Conservation (phyloP, 768 basidiomycete species). For the Serendipita sp. region DNA sequence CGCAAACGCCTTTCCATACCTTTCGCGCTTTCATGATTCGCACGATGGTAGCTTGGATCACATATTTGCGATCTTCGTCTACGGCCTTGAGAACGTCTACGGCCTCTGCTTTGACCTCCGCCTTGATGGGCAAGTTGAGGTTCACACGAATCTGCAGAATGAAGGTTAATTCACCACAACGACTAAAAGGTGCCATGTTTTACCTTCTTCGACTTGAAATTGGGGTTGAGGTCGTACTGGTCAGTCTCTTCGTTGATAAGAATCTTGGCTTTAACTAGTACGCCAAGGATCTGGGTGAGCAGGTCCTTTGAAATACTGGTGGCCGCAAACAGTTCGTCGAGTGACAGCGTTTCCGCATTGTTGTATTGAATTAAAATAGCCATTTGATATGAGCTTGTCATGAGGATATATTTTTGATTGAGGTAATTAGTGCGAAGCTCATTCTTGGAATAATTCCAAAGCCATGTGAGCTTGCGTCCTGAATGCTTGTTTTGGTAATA, state of each 20-base stretch:
- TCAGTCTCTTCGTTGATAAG: slow-evolving; percentile 77
- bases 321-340: slow-evolving; percentile 61
- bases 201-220: slow-evolving; percentile 21
- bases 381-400: slow-evolving; percentile 91
- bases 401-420: slow-evolving; percentile 88
- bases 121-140: slow-evolving; percentile 62
- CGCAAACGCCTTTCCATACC: slow-evolving; percentile 10
- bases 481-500: slow-evolving; percentile 92
- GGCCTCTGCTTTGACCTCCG: slow-evolving; percentile 83
- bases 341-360: slow-evolving; percentile 66
- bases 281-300: slow-evolving; percentile 32
- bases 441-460: slow-evolving; percentile 97
- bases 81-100: slow-evolving; percentile 84
- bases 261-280: slow-evolving; percentile 79
- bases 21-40: slow-evolving; percentile 94
- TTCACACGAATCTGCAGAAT: slow-evolving; percentile 15
- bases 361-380: slow-evolving; percentile 92
- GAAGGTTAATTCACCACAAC: background rate
- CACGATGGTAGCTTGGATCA: slow-evolving; percentile 10
- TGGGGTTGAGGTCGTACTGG: slow-evolving; percentile 83
- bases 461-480: slow-evolving; percentile 90
- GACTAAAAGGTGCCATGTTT: background rate
- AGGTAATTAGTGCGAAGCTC: slow-evolving; percentile 88
- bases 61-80: slow-evolving; percentile 89
- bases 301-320: slow-evolving; percentile 71